Percentiles rank a stretch among this genome's conserved stretches.
These are phyloP conservation scores for Tremellales sp. DNA, from an alignment of 1,284 basidiomycete species.

Conservation along the genomic window DNA sequence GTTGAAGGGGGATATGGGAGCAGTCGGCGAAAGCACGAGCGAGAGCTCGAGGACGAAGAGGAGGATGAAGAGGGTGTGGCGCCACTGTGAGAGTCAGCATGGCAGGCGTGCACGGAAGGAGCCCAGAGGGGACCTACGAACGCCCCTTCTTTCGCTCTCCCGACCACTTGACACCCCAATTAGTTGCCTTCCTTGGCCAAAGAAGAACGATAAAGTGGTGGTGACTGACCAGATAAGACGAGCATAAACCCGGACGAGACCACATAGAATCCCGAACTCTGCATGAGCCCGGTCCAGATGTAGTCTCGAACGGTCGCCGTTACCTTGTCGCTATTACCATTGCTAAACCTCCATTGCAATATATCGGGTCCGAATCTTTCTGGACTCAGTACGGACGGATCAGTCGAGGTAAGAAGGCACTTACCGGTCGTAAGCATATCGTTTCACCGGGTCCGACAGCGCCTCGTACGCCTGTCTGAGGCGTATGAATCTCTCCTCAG, in stretches of 20 bases:
- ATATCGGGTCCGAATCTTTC: conserved; percentile 71
- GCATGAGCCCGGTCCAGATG: conserved; percentile 63
- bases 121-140: conserved; percentile 57
- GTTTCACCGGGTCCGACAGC: conserved; percentile 68
- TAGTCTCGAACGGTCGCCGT: conserved; percentile 54
- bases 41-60: conserved; percentile 53
- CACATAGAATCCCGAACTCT: conserved; percentile 68
- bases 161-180: too few relatives aligned
- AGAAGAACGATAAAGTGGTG: background rate
- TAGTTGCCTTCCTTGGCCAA: conserved; percentile 41
- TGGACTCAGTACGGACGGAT: background rate
- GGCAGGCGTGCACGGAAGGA: background rate
- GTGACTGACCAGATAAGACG: conserved; percentile 41
- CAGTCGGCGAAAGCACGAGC: conserved; percentile 32
- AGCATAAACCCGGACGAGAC: conserved; percentile 60
- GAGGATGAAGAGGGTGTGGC: conserved; percentile 61
- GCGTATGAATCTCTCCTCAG: conserved; percentile 58
- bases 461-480: conserved; percentile 75
- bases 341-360: conserved; percentile 62
- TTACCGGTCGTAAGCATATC: conserved; percentile 77
- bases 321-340: conserved; percentile 52
- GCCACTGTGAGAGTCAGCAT: conserved; percentile 57
- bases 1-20: conserved; percentile 1
- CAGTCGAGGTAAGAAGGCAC: conserved; percentile 46
- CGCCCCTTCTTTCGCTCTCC: conserved; percentile 58